Evolutionary conservation across 257 asterid genomes (phyloP).

Genomic region (Salvia hispanica): DNA sequence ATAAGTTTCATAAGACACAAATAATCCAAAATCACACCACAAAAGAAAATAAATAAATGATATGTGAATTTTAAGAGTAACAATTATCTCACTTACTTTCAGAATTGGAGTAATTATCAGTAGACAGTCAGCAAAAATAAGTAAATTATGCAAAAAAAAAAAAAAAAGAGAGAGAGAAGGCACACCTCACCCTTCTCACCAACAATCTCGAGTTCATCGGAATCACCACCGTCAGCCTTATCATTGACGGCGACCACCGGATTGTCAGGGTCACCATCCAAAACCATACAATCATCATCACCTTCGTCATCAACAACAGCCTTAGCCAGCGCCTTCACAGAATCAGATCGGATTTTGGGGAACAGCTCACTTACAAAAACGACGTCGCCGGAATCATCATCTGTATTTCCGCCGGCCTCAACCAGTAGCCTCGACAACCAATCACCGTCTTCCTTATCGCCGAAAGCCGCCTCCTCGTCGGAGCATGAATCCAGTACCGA

Average conservation of each 20-base stretch:
- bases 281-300: constrained; percentile 77
- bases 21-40: no score
- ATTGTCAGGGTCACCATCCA: constrained; percentile 77
- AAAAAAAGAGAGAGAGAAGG: not conserved
- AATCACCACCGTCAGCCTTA: constrained; percentile 37
- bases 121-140: not conserved
- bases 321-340: constrained; percentile 10
- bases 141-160: constrained; percentile 10
- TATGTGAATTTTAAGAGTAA: no score
- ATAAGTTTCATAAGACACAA: no score
- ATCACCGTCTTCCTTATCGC: constrained; percentile 49
- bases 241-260: constrained; percentile 33
- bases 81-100: no score
- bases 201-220: constrained; percentile 68
- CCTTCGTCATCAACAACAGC: constrained; percentile 35
- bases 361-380: constrained; percentile 48
- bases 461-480: constrained; percentile 64
- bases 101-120: no score
- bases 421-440: constrained; percentile 61
- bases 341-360: constrained; percentile 30
- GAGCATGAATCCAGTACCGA: constrained; percentile 64
- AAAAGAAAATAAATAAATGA: no score
- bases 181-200: constrained; percentile 88
- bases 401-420: constrained; percentile 42
- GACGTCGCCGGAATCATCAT: constrained; percentile 59